Percentiles rank a stretch among this genome's conserved stretches.
These are phyloP conservation scores for Solanum chilense DNA, from an alignment of 257 asterid species.

Conservation along the genomic window DNA sequence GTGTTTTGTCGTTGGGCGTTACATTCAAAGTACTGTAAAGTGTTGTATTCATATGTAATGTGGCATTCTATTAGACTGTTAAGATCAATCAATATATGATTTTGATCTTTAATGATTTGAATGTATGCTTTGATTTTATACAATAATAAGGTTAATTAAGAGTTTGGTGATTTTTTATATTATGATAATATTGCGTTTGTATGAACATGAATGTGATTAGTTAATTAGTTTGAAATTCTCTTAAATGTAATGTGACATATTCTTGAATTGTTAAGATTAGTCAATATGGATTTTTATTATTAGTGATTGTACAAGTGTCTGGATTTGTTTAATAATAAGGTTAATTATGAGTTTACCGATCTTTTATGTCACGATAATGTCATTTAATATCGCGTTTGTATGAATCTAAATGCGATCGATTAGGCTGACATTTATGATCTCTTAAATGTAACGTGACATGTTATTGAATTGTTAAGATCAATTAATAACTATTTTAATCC, in stretches of 20 bases:
- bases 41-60: neutral
- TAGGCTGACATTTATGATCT: neutral
- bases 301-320: neutral
- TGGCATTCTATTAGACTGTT: neutral
- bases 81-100: neutral
- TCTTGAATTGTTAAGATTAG: neutral
- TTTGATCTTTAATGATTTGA: neutral
- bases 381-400: neutral
- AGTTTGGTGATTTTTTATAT: neutral
- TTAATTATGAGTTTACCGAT: accelerated
- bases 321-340: neutral
- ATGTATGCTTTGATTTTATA: neutral
- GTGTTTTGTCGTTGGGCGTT: neutral
- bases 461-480: neutral
- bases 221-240: neutral
- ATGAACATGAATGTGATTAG: neutral
- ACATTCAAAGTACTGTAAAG: neutral
- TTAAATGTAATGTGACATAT: neutral
- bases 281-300: accelerated
- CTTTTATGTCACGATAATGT: neutral
- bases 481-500: neutral
- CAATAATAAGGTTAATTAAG: neutral
- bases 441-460: neutral
- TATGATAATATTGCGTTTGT: neutral
- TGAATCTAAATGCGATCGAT: neutral